These are phyloP conservation scores for Acephala macrosclerotiorum DNA, from an alignment of 2,329 filamentous ascomycete genomes.

Conservation along the genomic window DNA sequence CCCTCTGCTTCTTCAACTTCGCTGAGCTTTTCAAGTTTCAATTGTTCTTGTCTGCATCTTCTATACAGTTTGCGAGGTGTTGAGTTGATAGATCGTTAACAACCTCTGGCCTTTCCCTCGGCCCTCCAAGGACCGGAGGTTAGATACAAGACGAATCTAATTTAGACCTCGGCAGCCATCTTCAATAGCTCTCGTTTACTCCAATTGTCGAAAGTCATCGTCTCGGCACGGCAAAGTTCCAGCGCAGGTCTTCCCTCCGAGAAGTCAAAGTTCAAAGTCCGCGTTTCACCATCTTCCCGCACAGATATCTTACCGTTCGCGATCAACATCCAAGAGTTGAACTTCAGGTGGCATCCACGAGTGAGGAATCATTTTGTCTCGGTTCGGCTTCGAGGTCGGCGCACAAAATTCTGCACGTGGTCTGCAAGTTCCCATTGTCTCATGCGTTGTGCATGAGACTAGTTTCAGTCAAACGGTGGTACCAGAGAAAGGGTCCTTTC, in stretches of 20 bases:
- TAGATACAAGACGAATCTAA: too few species aligned
- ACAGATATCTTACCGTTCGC: not conserved
- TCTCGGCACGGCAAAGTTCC: not conserved
- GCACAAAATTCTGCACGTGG: not conserved
- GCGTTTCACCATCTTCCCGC: not conserved
- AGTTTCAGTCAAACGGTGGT: slow-evolving; percentile 3
- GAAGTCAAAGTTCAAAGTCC: not conserved
- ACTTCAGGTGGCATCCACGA: not conserved
- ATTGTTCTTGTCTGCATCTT: too few species aligned
- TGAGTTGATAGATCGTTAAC: too few species aligned
- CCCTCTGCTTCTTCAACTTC: too few species aligned
- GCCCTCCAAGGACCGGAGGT: too few species aligned
- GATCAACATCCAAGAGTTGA: not conserved
- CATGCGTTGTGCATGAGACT: slow-evolving; percentile 5
- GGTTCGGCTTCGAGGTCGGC: not conserved
- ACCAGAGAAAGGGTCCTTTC: not conserved
- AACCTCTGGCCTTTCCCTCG: too few species aligned
- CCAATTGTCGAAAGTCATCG: too few species aligned
- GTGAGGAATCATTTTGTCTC: not conserved
- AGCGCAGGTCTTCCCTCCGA: not conserved
- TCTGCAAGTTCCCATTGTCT: slow-evolving; percentile 8
- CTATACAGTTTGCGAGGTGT: too few species aligned
- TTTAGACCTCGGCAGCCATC: too few species aligned
- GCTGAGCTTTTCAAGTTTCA: too few species aligned
- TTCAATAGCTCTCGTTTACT: too few species aligned